Evolutionary conservation across 2,329 filamentous ascomycete genomes (phyloP), one percentile per base, ranked within the genome.

Genomic region (Conoideocrella luteorostrata): DNA sequence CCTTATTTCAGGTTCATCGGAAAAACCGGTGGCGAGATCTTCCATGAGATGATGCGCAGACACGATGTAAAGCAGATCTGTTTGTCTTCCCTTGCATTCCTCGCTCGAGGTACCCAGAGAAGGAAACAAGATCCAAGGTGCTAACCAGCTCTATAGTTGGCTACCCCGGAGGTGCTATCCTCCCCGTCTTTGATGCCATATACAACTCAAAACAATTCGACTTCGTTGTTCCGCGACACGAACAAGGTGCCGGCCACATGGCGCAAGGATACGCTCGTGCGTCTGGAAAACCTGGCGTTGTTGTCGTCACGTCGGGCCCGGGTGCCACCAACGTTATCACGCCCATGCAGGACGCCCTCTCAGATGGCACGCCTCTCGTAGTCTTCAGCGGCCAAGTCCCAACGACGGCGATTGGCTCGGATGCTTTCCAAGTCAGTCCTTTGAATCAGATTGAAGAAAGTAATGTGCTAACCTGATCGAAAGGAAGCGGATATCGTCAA

Each of bases 171-270:
- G 91, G 93, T 62, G 90, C 93, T 52, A 97, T 97, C 68, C 82
- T 97, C 28, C 91, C 93, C 57, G 91, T 97, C 34, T 97, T 95
- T 72, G 93, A 98, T 66, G 93, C 93, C 59, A 97, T 98, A 63
- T 95, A 95, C 78, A 95, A 96, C 73, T 97, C 91, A 45, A 82
- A 86, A 72, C 86, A 96, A 68, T 95, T 97, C 71, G 84, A 96
- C 50, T 97, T 98, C 61, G 82, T 97, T 65, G 80, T 97, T 7
- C 93, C 93, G 24, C 82, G 87, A 67, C 93, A 98, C 69, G 93
- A 97, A 71, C 93, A 98, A 70, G 93, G 93, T 53, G 93, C 93
- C 46, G 93, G 93, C 52, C 93, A 98, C 70, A 98, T 97, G 93
- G 91, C 93, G n/a, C 85, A 97, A 69, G 91, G 93, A 43, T 97